Base-by-base conservation (phyloP, 306 rosid species). In the Cucurbita argyrosperma region DNA sequence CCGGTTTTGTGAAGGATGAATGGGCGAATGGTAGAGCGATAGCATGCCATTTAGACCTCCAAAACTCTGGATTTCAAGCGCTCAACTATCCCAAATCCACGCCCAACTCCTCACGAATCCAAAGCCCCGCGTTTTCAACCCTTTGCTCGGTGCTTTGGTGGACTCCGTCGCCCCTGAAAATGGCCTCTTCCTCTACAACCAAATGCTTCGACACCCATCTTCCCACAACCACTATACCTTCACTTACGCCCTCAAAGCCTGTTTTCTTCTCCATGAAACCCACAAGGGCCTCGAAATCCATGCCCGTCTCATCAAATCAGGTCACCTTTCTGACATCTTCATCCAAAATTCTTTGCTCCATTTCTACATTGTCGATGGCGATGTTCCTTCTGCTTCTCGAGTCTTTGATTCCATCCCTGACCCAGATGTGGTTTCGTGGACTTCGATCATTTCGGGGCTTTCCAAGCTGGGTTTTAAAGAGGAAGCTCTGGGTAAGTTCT, bases 401-500 rank as follows among this genome's bases (percentile, higher is more conserved):
- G 63, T 88, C 46, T 92, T 92, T 47, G 74, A 75, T 13, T 84
- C 83, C 10, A 84, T 83, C 15, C 38, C 82, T 49, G 64, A 19
- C 14, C 92, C 87, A 1, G 85, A 90, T 58, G 96, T 92, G 1
- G 92, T 92, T 79, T 92, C 96, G 5, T 90, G 95, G 94, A 92
- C 88, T 40, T 88, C 90, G 0, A 59, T 88, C 51, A 63, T 92
- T 50, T 92, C 89, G 0, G 97, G 96, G 26, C 85, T 92, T 38
- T 77, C 88, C 42, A 88, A 84, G 82, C 83, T 87, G 26, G 92
- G 96, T 53, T 83, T 82, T 69, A 84, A 82, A 50, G 82, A 84
- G 60, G 84, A 88, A 73, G 96, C 96, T 45, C 79, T 92, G 7
- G 19, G 46, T 16, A 80, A 61, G 66, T 88, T 92, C 40, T 79